phyloP scores from a whole-genome alignment of 768 basidiomycete genomes.

The Auricularia heimuer region DNA sequence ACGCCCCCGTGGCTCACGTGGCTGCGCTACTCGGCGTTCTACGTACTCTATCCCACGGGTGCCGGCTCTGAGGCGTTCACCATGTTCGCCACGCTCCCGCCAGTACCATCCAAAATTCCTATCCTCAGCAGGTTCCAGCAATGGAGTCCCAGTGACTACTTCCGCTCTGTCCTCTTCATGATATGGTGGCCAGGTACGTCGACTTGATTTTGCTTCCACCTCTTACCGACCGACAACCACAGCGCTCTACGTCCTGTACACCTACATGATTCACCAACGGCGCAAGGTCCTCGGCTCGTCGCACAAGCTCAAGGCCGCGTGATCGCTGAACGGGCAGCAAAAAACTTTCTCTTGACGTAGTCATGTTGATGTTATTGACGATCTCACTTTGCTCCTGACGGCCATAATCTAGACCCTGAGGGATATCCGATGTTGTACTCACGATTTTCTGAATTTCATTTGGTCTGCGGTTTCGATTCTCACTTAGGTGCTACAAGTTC shows the following conservation, averaged over 20 bases:
- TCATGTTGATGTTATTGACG: too few relatives aligned
- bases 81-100: slow-evolving; percentile 68
- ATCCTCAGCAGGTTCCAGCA: slow-evolving; percentile 23
- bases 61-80: slow-evolving; percentile 86
- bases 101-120: slow-evolving; percentile 32
- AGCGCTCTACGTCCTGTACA: slow-evolving; percentile 48
- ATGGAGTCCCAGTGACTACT: slow-evolving; percentile 50
- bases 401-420: too few relatives aligned
- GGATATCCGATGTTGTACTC: too few relatives aligned
- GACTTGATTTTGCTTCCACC: slow-evolving; percentile 1
- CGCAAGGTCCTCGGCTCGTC: slow-evolving; percentile 38
- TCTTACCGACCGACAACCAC: not conserved
- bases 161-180: slow-evolving; percentile 51
- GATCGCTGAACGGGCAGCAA: too few relatives aligned
- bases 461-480: too few relatives aligned
- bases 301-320: slow-evolving; percentile 3
- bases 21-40: slow-evolving; percentile 89
- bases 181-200: slow-evolving; percentile 84
- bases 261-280: slow-evolving; percentile 50
- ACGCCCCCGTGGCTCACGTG: slow-evolving; percentile 44
- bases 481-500: too few relatives aligned
- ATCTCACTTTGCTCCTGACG: too few relatives aligned
- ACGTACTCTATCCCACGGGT: slow-evolving; percentile 86
- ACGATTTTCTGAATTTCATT: too few relatives aligned
- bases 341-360: too few relatives aligned